A percentile compares a stretch with the other conserved stretches of the same genome.
phyloP scores from a whole-genome alignment of 2,329 filamentous ascomycete genomes.

The Emydomyces testavorans region DNA sequence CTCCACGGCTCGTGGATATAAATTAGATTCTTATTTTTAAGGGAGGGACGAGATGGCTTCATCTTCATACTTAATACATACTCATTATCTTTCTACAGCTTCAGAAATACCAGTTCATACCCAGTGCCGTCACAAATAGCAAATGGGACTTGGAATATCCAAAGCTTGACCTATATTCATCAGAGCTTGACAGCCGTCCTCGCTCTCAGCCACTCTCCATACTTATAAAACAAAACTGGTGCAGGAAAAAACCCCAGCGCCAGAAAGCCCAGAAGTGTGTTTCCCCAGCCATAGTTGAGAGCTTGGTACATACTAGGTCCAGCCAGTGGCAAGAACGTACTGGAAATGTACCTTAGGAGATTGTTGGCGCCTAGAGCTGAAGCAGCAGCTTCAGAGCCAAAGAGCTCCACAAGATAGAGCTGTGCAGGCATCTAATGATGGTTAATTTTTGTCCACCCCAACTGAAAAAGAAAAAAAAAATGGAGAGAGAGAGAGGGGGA shows the following conservation, averaged over 20 bases:
- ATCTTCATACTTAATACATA: no score
- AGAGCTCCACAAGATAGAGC: slow-evolving; percentile 43
- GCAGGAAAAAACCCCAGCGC: slow-evolving; percentile 34
- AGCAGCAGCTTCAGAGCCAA: slow-evolving; percentile 22
- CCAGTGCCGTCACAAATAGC: no score
- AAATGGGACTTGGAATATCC: no score
- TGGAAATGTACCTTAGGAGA: slow-evolving; percentile 41
- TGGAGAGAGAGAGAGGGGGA: no score
- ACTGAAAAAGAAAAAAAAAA: no score
- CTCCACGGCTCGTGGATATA: no score
- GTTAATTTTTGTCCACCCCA: no score
- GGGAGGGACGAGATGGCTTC: no score
- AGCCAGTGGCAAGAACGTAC: slow-evolving; percentile 46
- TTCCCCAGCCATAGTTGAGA: slow-evolving; percentile 51
- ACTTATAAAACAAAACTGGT: slow-evolving; percentile 34
- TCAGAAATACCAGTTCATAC: no score
- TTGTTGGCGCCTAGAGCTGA: slow-evolving; percentile 40
- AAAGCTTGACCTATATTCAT: not conserved
- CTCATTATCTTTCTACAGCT: no score
- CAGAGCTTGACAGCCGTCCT: slow-evolving; percentile 23
- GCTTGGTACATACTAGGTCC: slow-evolving; percentile 44
- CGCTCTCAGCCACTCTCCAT: slow-evolving; percentile 28
- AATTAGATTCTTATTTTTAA: no score
- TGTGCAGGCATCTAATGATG: slow-evolving; percentile 7
- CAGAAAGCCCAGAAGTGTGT: slow-evolving; percentile 48